phyloP scores from a whole-genome alignment of 2,329 filamentous ascomycete species.

The Colletotrichum agaves region DNA sequence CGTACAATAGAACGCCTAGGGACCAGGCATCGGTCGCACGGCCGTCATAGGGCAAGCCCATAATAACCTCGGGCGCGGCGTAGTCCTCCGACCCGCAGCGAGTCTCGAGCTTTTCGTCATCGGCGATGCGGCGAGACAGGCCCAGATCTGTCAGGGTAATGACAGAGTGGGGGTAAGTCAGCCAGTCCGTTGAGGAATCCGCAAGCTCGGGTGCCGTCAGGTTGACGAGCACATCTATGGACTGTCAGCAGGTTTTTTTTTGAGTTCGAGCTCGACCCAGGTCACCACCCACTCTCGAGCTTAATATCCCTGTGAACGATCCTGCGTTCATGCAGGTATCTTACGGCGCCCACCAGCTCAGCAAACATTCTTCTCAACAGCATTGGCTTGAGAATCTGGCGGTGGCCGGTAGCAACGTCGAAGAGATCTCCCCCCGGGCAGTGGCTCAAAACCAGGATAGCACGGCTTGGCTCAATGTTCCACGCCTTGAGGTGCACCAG shows the following conservation, averaged over 20 bases:
- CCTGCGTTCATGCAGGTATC: conserved; percentile 83
- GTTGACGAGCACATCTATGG: conserved; percentile 88
- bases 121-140: conserved; percentile 84
- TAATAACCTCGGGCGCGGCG: conserved; percentile 93
- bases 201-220: conserved; percentile 75
- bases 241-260: conserved; percentile 30
- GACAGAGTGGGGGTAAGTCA: conserved; percentile 81
- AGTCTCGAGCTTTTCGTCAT: conserved; percentile 90
- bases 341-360: conserved; percentile 86
- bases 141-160: conserved; percentile 93
- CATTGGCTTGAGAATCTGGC: conserved; percentile 72
- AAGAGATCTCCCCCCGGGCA: conserved; percentile 96
- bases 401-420: conserved; percentile 83
- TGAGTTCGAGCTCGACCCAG: background rate
- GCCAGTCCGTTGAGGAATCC: conserved; percentile 73
- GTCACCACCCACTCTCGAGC: conserved; percentile 82
- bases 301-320: conserved; percentile 99
- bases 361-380: conserved; percentile 88
- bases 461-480: conserved; percentile 83
- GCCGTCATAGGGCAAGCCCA: conserved; percentile 95
- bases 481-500: conserved; percentile 92
- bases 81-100: conserved; percentile 98
- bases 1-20: conserved; percentile 90
- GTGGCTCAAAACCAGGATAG: conserved; percentile 88
- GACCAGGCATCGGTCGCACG: conserved; percentile 95